Evolutionary conservation across 1,284 basidiomycete genomes (phyloP), one percentile per base, ranked within the genome.

Genomic region (Sparassis latifolia): DNA sequence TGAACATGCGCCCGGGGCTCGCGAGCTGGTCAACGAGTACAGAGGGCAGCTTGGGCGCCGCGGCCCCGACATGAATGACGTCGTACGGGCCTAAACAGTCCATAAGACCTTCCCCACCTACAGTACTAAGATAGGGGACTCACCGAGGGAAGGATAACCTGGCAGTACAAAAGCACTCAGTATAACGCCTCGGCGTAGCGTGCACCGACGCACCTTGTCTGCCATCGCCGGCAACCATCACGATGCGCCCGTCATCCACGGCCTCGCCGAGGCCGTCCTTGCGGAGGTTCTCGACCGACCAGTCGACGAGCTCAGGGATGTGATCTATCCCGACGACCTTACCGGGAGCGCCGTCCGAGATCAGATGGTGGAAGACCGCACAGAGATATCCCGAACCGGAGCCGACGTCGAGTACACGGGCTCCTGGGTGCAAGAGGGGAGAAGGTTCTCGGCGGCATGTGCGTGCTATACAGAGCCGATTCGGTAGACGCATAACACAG

Each of bases 31-130:
- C 80, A 30, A 98, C 65, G 0, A 98, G 77, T 0, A 77, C 65
- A 35, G 80, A 66, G 0, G 94, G 93, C n/a, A 93, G 69, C 0
- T 63, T 74, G 0, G 90, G 86, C 0, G 94, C 86, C 0, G 95
- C 94, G 0, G 96, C 96, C 3, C 96, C 96, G 27, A 98, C 96
- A 61, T 99, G 96, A 44, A 98, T 98, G 0, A 83, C 88, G 57
- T 91, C 80, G 65, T 87, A 97, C 0, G 91, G 92, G 0, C 81
- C 92, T 78, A 56, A 28, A 67, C 60, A 42, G 57, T 50, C 5
- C 35, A 12, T 37, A 37, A 37, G 35, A 12, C 6, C 35, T 37
- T 37, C 35, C 35, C 35, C 35, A 12, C 12, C 35, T 20, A 12
- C 41, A 42, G 7, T 20, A 42, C 41, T 6, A 42, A 20, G 28